Conservation (phyloP, 768 basidiomycete genomes). For the Kwoniella mangroviensis region DNA sequence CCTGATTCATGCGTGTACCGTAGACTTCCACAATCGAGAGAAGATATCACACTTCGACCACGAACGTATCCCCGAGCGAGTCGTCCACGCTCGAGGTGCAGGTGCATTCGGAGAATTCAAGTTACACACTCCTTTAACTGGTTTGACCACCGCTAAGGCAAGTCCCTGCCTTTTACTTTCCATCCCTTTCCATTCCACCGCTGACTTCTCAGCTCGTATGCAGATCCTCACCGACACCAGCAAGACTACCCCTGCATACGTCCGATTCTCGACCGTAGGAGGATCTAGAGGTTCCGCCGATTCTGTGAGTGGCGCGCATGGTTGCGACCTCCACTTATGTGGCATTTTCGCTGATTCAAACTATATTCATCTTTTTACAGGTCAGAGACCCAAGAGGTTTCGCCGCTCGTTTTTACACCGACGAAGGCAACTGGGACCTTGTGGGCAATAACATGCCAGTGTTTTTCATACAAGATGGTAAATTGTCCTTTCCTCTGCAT, state of each 20-base stretch:
- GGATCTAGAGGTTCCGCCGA: conserved; percentile 83
- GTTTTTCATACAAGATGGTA: conserved; percentile 58
- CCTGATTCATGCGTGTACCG: not conserved
- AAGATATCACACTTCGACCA: conserved; percentile 82
- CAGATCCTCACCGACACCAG: conserved; percentile 69
- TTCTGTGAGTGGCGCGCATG: conserved; percentile 43
- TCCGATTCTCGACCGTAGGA: conserved; percentile 82
- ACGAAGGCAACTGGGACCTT: conserved; percentile 78
- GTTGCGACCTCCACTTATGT: not conserved
- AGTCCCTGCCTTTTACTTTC: not conserved
- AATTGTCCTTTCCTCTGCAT: conserved; percentile 4
- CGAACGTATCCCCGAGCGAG: conserved; percentile 85
- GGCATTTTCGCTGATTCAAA: not conserved
- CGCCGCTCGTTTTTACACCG: conserved; percentile 79
- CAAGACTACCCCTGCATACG: conserved; percentile 74
- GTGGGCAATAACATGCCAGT: conserved; percentile 53
- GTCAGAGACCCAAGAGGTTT: conserved; percentile 85
- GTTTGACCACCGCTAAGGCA: conserved; percentile 68
- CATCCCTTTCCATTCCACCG: not conserved
- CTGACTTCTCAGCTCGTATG: not conserved
- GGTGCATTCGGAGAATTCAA: conserved; percentile 81
- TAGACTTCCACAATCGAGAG: conserved; percentile 68
- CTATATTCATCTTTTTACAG: conserved; percentile 59
- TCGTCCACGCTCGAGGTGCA: conserved; percentile 60
- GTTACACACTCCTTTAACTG: conserved; percentile 71